These are phyloP conservation scores for Chalciporus sp. DNA, from an alignment of 1,284 basidiomycete species.

Conservation along the genomic window DNA sequence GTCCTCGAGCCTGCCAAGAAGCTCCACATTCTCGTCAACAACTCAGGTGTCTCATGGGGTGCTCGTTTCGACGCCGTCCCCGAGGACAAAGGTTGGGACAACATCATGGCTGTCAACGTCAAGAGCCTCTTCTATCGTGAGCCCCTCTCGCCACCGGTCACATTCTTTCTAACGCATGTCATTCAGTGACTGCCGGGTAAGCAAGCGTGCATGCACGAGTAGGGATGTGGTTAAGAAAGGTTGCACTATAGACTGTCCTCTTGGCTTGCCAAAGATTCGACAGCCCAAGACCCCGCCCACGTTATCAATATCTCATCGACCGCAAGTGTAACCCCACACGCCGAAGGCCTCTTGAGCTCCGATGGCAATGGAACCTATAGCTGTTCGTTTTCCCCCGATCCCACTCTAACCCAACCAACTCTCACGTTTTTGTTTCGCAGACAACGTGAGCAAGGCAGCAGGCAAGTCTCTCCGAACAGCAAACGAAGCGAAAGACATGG, in stretches of 20 bases:
- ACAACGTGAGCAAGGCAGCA: constrained; percentile 80
- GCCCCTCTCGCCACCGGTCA: constrained; percentile 27
- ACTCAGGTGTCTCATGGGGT: constrained; percentile 82
- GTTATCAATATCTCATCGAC: constrained; percentile 85
- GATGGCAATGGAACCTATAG: constrained; percentile 77
- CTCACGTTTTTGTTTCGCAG: constrained; percentile 38
- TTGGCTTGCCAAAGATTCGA: constrained; percentile 70
- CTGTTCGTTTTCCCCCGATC: constrained; percentile 50
- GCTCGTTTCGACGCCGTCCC: constrained; percentile 74
- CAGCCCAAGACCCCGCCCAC: constrained; percentile 66
- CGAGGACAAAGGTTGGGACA: constrained; percentile 84
- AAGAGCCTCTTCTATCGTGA: constrained; percentile 81
- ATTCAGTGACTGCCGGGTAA: constrained; percentile 68
- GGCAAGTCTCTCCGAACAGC: constrained; percentile 35
- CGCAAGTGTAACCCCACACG: constrained; percentile 60
- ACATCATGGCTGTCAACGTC: constrained; percentile 76
- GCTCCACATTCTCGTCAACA: constrained; percentile 81
- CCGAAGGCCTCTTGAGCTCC: constrained; percentile 53
- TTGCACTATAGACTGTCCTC: constrained; percentile 31
- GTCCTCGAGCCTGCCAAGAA: constrained; percentile 57
- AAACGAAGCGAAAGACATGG: neutral
- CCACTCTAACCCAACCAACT: neutral
- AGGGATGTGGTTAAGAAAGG: neutral
- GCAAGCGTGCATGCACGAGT: constrained; percentile 4
- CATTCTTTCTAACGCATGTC: constrained; percentile 2